Evolutionary conservation across 176 grass and related monocot genomes (phyloP).

Genomic region (Neostapfia colusana): DNA sequence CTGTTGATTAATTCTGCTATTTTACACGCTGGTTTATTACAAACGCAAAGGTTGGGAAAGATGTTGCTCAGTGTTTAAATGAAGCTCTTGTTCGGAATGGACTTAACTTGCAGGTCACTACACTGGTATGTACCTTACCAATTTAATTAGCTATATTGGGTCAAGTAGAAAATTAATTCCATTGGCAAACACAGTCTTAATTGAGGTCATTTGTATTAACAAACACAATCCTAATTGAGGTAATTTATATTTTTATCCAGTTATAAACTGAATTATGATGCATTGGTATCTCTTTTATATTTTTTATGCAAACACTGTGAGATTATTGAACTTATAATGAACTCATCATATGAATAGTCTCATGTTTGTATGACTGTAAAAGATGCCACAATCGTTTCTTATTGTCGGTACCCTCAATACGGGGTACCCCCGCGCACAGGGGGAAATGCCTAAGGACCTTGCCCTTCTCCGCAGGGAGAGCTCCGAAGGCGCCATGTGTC

Average conservation of each 20-base stretch:
- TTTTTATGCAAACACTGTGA: background rate
- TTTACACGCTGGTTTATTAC: background rate
- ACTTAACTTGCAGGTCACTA: constrained; percentile 67
- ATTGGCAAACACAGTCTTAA: no score
- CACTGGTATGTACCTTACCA: constrained; percentile 59
- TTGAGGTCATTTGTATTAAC: no score
- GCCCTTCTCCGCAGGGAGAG: no score
- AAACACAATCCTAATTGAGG: background rate
- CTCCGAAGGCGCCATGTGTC: no score
- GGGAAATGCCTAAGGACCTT: no score
- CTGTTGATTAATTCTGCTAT: background rate
- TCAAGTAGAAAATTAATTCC: background rate
- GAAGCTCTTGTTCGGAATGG: constrained; percentile 75
- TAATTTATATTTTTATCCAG: background rate
- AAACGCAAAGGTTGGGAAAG: constrained; percentile 59
- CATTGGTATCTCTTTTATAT: no score
- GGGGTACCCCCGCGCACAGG: no score
- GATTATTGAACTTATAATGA: background rate
- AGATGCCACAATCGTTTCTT: background rate
- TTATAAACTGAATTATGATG: background rate
- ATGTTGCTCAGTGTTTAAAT: constrained; percentile 79
- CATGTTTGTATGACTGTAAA: background rate
- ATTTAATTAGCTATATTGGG: background rate
- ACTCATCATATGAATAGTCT: background rate
- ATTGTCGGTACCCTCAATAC: no score